phyloP scores from a whole-genome alignment of 2,329 filamentous ascomycete species.

The Simplicillium aogashimaense region DNA sequence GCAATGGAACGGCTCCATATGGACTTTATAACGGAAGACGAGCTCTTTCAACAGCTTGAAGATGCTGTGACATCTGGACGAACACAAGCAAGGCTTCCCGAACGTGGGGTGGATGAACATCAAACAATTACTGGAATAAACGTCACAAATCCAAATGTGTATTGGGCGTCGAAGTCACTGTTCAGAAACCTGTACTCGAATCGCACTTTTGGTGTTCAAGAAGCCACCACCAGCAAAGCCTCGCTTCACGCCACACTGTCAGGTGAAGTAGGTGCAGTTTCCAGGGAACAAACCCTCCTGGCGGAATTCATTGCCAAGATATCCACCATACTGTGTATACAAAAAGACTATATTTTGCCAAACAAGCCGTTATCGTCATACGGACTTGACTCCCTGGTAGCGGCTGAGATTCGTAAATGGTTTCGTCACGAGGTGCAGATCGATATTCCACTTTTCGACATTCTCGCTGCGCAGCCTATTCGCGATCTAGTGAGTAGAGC shows the following conservation, averaged over 20 bases:
- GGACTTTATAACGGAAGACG: slow-evolving; percentile 11
- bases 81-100: slow-evolving; percentile 4
- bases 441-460: slow-evolving; percentile 13
- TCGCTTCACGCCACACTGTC: too few relatives aligned
- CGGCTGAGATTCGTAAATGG: slow-evolving; percentile 14
- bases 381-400: slow-evolving; percentile 13
- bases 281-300: slow-evolving; percentile 7
- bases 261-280: not conserved
- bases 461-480: slow-evolving; percentile 7
- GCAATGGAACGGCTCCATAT: slow-evolving; percentile 10
- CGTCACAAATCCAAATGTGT: slow-evolving; percentile 12
- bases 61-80: slow-evolving; percentile 9
- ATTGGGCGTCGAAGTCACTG: slow-evolving; percentile 13
- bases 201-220: slow-evolving; percentile 8
- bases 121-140: slow-evolving; percentile 14
- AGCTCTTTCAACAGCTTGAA: slow-evolving; percentile 13
- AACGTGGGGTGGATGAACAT: slow-evolving; percentile 6
- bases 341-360: slow-evolving; percentile 7
- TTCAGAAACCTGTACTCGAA: slow-evolving; percentile 14
- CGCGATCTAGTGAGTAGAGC: not conserved
- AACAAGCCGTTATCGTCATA: slow-evolving; percentile 11
- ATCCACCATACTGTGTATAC: slow-evolving; percentile 8
- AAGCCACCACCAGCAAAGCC: too few relatives aligned
- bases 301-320: slow-evolving; percentile 12
- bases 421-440: slow-evolving; percentile 10